Base-by-base conservation (phyloP, 1,284 basidiomycete genomes). In the Malassezia psittaci region DNA sequence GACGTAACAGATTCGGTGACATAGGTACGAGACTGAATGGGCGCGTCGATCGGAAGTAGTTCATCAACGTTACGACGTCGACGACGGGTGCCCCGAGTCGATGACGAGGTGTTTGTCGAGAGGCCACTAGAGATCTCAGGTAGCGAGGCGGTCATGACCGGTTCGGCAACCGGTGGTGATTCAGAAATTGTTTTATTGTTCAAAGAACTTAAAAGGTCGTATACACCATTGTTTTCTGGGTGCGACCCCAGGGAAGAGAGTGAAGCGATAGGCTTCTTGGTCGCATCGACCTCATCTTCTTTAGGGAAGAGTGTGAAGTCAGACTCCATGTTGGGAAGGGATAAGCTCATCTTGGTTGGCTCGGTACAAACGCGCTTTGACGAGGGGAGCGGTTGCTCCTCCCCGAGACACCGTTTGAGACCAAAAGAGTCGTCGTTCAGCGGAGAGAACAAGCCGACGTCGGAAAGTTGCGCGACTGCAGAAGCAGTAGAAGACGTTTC, bases 31-130 rank as follows among this genome's bases (percentile, higher is more conserved):
- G 64, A 55, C 55, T 74, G 72, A 42, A 74, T 67, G 18, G 72
- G 72, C 41, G 72, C 72, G 42, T 74, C 69, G 18, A 74, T 54
- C 13, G 72, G 72, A 13, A 74, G 62, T 32, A 74, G 60, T 43
- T 72, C 72, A 35, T 52, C 60, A 10, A 61, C 54, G 38, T 68
- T 63, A 21, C 55, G 55, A 19, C 66, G 50, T 24, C 70, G 67
- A 39, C 70, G 64, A 58, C 68, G 68, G 48, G 62, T 58, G 18
- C 68, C 66, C 12, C 64, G 61, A 32, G 16, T 21, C 29, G 15
- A 38, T 21, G 12, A 24, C 46, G 21, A 15, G 5, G 35, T 11
- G 18, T 18, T 6, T 36, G 4, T 11, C 11, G 34, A 29, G 24
- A 7, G 24, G 24, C 24, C 24, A 29, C 24, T 29, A 29, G 24